phyloP scores from a whole-genome alignment of 164 flowering plant species.

The Pachysandra terminalis region DNA sequence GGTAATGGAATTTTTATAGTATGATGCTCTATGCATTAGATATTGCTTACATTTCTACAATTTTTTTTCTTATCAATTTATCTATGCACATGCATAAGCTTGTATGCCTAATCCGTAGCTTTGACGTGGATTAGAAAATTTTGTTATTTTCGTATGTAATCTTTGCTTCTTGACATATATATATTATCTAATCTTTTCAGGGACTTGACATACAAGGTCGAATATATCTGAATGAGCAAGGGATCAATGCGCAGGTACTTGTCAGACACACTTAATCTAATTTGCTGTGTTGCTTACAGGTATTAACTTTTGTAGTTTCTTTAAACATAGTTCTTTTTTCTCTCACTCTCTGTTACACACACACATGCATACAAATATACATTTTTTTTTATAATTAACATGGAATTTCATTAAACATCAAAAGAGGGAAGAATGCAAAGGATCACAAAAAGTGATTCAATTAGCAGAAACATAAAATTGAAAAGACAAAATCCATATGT shows the following conservation, averaged over 20 bases:
- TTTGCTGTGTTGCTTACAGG: not conserved
- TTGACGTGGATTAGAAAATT: not conserved
- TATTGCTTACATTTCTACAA: not conserved
- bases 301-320: too few species aligned
- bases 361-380: too few species aligned
- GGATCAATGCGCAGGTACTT: constrained; percentile 90
- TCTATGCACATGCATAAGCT: not conserved
- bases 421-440: too few species aligned
- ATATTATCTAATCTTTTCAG: constrained; percentile 24
- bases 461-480: too few species aligned
- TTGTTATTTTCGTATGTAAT: not conserved
- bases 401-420: too few species aligned
- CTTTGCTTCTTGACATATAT: not conserved
- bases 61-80: not conserved
- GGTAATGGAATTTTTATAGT: not conserved
- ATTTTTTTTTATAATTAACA: too few species aligned
- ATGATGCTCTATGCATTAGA: not conserved
- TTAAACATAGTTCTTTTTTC: too few species aligned
- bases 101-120: not conserved
- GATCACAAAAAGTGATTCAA: too few species aligned
- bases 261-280: not conserved
- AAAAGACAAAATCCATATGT: too few species aligned
- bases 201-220: constrained; percentile 76
- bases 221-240: constrained; percentile 80
- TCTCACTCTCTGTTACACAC: too few species aligned